A percentile compares a stretch with the other conserved stretches of the same genome.
These are phyloP conservation scores for Suillus weaverae DNA, from an alignment of 768 basidiomycete genomes.

Conservation along the genomic window DNA sequence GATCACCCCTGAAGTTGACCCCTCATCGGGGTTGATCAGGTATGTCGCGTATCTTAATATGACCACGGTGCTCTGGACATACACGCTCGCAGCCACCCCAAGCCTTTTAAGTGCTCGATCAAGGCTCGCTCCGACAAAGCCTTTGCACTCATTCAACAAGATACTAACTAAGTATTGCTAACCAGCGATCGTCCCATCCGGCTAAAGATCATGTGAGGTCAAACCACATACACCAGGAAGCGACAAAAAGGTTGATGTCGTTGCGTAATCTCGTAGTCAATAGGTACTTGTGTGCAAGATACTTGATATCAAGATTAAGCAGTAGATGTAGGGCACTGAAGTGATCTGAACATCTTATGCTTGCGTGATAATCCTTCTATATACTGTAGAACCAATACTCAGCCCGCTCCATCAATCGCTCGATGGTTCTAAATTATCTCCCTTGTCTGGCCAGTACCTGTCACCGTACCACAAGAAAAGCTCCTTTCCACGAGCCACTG, in stretches of 20 bases:
- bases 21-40: constrained; percentile 46
- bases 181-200: neutral
- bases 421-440: neutral
- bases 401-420: neutral
- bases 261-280: neutral
- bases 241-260: neutral
- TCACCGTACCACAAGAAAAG: constrained; percentile 38
- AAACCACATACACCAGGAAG: too few relatives aligned
- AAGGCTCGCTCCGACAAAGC: constrained; percentile 60
- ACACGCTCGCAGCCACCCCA: constrained; percentile 48
- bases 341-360: neutral
- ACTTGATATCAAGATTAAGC: too few relatives aligned
- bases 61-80: neutral
- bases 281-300: neutral
- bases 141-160: constrained; percentile 50
- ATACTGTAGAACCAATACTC: neutral
- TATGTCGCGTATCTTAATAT: constrained; percentile 20
- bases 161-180: constrained; percentile 27
- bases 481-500: constrained; percentile 33
- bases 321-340: neutral
- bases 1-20: constrained; percentile 44
- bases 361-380: constrained; percentile 59
- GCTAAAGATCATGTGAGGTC: neutral
- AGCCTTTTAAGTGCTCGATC: constrained; percentile 61
- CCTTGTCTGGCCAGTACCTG: constrained; percentile 22